phyloP scores from a whole-genome alignment of 148 eudicot species.

The Cornus florida region DNA sequence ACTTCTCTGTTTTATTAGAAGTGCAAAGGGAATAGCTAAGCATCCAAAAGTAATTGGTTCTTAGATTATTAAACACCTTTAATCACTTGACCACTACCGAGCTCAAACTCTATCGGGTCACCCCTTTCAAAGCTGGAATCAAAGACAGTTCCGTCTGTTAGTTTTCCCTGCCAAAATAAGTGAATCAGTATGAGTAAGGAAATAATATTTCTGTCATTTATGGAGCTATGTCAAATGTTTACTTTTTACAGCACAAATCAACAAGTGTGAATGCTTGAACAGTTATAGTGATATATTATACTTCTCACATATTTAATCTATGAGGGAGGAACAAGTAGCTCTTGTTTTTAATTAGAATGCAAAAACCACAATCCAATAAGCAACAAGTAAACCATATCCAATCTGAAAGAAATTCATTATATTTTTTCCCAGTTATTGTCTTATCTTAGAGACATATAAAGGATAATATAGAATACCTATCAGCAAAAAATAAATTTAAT shows the following conservation, averaged over 20 bases:
- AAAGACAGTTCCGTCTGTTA: slow-evolving; percentile 96
- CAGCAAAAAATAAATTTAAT: neutral
- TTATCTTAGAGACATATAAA: neutral
- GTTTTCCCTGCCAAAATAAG: slow-evolving; percentile 68
- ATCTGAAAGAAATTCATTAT: neutral
- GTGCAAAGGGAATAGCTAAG: neutral
- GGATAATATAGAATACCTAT: neutral
- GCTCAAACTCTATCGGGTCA: slow-evolving; percentile 91
- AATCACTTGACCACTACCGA: slow-evolving; percentile 93
- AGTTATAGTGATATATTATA: too few relatives aligned
- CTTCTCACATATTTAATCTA: neutral
- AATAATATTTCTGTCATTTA: neutral
- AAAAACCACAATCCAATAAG: neutral
- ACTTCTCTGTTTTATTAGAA: neutral
- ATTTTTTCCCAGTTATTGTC: neutral
- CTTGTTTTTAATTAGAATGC: neutral
- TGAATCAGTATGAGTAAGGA: neutral
- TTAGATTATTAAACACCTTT: slow-evolving; percentile 39
- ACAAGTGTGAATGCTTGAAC: neutral
- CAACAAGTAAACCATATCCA: neutral
- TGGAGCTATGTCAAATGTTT: neutral
- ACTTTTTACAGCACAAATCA: neutral
- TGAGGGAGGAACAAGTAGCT: neutral
- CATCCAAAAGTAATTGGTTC: neutral
- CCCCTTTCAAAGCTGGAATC: slow-evolving; percentile 97